Percentiles rank a stretch among this genome's conserved stretches.
Conservation (phyloP, 2,329 filamentous ascomycete genomes). For the Thielaviopsis euricoi region DNA sequence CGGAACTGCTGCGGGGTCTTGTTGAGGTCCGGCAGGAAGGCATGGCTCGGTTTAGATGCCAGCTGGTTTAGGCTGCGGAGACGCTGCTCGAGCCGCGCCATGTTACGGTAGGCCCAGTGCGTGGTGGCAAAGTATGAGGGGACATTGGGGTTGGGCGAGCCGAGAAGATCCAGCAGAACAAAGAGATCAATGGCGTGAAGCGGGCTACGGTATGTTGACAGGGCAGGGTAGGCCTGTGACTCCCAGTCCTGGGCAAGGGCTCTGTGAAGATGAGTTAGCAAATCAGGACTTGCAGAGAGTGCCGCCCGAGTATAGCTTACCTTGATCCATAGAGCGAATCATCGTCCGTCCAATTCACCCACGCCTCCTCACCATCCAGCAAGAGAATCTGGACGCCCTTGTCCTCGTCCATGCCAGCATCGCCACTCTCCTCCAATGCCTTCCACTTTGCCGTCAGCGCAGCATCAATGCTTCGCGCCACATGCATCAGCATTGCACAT, state of each 20-base stretch:
- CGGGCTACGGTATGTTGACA: constrained; percentile 58
- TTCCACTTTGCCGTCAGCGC: constrained; percentile 73
- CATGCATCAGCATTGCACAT: constrained; percentile 84
- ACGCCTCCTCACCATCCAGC: constrained; percentile 90
- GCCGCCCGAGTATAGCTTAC: constrained; percentile 25
- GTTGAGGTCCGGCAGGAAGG: constrained; percentile 49
- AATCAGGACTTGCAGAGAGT: background rate
- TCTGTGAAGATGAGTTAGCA: constrained; percentile 16
- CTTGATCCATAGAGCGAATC: constrained; percentile 84
- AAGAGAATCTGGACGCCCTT: constrained; percentile 79
- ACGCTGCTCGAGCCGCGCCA: constrained; percentile 59
- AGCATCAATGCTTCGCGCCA: constrained; percentile 61
- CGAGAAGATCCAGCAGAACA: constrained; percentile 79
- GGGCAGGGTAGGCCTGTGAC: constrained; percentile 44
- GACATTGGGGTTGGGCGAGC: constrained; percentile 48
- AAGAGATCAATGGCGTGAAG: constrained; percentile 74
- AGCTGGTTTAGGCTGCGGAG: constrained; percentile 51
- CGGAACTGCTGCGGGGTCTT: constrained; percentile 34
- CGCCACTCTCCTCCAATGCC: constrained; percentile 45
- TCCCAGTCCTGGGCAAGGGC: constrained; percentile 77
- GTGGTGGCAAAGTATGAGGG: constrained; percentile 81
- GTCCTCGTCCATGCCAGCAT: constrained; percentile 49
- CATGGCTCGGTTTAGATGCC: constrained; percentile 33
- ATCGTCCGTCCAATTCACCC: constrained; percentile 56
- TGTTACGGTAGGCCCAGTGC: constrained; percentile 77